Evolutionary conservation across 1,284 basidiomycete species (phyloP), one percentile per base, ranked within the genome.

Genomic region (Malassezia arunalokei): DNA sequence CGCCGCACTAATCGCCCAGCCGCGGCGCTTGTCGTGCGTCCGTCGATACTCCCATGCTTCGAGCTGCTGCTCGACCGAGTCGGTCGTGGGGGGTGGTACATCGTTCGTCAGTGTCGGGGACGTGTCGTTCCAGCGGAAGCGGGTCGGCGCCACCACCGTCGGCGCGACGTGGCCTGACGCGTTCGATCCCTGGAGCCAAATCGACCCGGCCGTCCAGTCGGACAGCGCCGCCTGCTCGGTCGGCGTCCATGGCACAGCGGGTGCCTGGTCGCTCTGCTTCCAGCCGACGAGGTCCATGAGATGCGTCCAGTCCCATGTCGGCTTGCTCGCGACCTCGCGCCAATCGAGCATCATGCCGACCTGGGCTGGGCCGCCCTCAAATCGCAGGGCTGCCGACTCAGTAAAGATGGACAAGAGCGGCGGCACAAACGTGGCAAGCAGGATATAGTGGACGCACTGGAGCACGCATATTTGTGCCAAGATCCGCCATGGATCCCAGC

Each of bases 261-360:
- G 9, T n/a, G n/a, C 17, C 12, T 29, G 37, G 24, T 17, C 29
- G 29, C 4, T 11, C 29, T 9, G 8, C 6, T 12, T 32, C 47
- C 40, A 46, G 38, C 35, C 38, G 32, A 41, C 44, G 7, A 28
- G 45, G 9, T 40, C 42, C 27, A 39, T 41, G 30, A 40, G 20
- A 17, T 12, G 17, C n/a, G 28, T 80, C 79, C 76, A 47, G 80
- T 79, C 54, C 79, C 80, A 15, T 80, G 82, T 38, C 80, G 78
- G 50, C 60, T 39, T 43, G 62, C 54, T 53, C 79, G 79, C 85
- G 79, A 98, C 83, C 74, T 95, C 87, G 43, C 88, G 80, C 92
- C 92, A 98, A 75, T 98, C 91, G 81, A 98, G 86, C 29, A 96
- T 78, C 85, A 90, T 87, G 79, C 84, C 86, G 42, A 91, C 83